Evolutionary conservation across 257 asterid species (phyloP).

Genomic region (Scutellaria barbata): DNA sequence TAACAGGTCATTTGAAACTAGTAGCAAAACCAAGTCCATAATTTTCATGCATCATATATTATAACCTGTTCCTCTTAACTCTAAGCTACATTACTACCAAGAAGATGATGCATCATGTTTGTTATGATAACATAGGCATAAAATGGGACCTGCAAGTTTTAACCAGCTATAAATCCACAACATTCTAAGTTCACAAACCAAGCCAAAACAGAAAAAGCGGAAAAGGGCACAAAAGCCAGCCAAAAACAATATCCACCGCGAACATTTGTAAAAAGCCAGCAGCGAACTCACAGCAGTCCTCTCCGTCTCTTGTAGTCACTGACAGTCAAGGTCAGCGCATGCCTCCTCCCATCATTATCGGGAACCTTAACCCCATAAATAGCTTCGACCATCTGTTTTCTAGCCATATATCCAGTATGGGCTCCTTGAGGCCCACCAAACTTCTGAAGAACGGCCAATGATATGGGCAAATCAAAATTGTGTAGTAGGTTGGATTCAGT

Average conservation of each 20-base stretch:
- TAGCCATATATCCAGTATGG: slow-evolving; percentile 87
- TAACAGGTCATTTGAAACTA: neutral
- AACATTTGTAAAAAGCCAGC: neutral
- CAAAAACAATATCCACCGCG: slow-evolving; percentile 15
- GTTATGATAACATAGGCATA: neutral
- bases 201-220: neutral
- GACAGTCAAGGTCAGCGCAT: slow-evolving; percentile 77
- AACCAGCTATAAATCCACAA: slow-evolving; percentile 22
- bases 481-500: slow-evolving; percentile 68
- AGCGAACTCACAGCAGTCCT: slow-evolving; percentile 66
- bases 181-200: slow-evolving; percentile 5
- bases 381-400: slow-evolving; percentile 90
- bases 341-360: slow-evolving; percentile 91
- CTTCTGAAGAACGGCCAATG: slow-evolving; percentile 72
- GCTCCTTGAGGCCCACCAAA: slow-evolving; percentile 86
- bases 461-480: slow-evolving; percentile 74
- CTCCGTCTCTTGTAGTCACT: slow-evolving; percentile 94
- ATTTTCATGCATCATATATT: neutral
- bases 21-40: neutral
- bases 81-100: neutral
- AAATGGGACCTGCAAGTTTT: neutral
- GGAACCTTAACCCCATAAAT: slow-evolving; percentile 76
- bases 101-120: slow-evolving; percentile 2
- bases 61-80: neutral
- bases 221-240: neutral